Percentiles rank a stretch among this genome's conserved stretches.
Evolutionary conservation across 106 monocot genomes (phyloP).

Genomic region (Apostasia shenzhenica): DNA sequence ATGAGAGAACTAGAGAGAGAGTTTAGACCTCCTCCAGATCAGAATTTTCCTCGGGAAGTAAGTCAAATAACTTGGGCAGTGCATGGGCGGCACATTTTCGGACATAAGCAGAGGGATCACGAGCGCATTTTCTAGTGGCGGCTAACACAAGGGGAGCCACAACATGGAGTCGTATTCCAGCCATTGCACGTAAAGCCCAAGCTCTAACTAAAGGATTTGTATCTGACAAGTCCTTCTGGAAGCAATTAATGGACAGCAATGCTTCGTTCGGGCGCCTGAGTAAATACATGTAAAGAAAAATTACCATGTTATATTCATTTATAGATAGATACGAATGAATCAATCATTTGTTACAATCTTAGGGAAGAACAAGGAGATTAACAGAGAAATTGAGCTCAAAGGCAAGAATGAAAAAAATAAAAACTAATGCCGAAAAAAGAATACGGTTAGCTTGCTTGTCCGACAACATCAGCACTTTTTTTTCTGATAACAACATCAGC

Average conservation of each 20-base stretch:
- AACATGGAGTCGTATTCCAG: slow-evolving; percentile 80
- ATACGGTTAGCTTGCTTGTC: no score
- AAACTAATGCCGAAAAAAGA: not conserved
- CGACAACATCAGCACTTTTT: no score
- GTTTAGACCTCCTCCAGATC: slow-evolving; percentile 62
- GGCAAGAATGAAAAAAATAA: not conserved
- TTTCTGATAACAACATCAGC: no score
- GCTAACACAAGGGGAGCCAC: slow-evolving; percentile 69
- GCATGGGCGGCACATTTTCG: slow-evolving; percentile 96
- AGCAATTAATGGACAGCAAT: slow-evolving; percentile 88
- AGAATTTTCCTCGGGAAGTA: slow-evolving; percentile 65
- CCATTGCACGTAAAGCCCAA: slow-evolving; percentile 89
- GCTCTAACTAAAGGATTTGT: slow-evolving; percentile 89
- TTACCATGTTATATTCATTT: not conserved
- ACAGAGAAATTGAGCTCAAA: not conserved
- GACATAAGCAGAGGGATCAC: slow-evolving; percentile 92
- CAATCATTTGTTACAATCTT: not conserved
- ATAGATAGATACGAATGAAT: not conserved
- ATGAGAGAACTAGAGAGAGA: not conserved
- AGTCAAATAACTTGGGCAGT: slow-evolving; percentile 70
- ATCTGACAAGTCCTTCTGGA: slow-evolving; percentile 95
- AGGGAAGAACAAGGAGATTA: not conserved
- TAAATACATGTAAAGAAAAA: not conserved
- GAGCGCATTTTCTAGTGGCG: slow-evolving; percentile 73
- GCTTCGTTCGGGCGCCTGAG: slow-evolving; percentile 91